A percentile compares a stretch with the other conserved stretches of the same genome.
Conservation (phyloP, 2,329 filamentous ascomycete genomes). For the Aureobasidium lini region DNA sequence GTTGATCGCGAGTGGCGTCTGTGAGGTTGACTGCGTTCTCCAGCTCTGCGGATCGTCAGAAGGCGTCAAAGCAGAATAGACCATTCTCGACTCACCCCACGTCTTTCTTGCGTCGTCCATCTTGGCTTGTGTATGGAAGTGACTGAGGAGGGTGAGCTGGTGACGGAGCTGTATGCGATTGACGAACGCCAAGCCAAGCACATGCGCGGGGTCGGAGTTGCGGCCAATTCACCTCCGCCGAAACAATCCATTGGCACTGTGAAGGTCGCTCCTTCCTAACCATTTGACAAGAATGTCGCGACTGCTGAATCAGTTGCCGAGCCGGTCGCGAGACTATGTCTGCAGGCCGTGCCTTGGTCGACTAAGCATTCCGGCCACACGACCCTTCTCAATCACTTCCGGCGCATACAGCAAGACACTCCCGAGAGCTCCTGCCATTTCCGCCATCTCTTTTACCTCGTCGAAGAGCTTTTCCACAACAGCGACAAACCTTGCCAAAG, state of each 20-base stretch:
- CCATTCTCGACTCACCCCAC: conserved; percentile 12
- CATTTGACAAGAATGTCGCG: neutral
- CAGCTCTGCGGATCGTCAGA: conserved; percentile 55
- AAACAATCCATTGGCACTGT: neutral
- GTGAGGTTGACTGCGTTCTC: conserved; percentile 76
- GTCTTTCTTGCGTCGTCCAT: conserved; percentile 17
- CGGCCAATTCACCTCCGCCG: neutral
- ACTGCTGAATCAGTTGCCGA: neutral
- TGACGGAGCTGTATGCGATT: neutral
- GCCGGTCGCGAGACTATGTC: neutral
- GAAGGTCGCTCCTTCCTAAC: neutral
- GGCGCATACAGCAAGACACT: neutral
- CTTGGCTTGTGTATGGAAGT: neutral
- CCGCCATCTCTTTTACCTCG: neutral
- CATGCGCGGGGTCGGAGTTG: neutral
- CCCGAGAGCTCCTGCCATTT: neutral
- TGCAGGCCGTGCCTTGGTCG: neutral
- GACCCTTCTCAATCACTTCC: neutral
- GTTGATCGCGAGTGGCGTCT: conserved; percentile 79
- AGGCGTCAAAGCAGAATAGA: neutral
- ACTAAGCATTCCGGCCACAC: neutral
- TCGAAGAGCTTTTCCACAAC: conserved; percentile 1
- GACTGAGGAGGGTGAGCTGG: neutral
- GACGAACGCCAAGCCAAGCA: neutral
- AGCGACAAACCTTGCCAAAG: neutral